Evolutionary conservation across 331 rosid genomes (phyloP).

Genomic region (Ulmus americana): DNA sequence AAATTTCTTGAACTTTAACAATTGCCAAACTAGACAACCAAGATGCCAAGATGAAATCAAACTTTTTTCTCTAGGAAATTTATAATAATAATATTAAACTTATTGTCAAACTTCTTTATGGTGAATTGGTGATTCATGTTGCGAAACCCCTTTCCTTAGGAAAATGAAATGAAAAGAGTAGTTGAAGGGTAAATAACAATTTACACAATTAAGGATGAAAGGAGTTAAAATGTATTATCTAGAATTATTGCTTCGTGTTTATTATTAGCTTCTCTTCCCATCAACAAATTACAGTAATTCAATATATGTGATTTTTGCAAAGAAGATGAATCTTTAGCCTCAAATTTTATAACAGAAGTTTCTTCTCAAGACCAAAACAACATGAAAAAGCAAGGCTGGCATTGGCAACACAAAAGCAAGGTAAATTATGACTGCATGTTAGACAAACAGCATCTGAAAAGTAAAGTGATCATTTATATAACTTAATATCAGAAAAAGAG

Average conservation of each 20-base stretch:
- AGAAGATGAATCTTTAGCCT: not conserved
- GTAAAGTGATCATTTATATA: not conserved
- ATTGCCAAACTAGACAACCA: no score
- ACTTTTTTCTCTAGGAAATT: no score
- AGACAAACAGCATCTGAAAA: not conserved
- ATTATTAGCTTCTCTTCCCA: not conserved
- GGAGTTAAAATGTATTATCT: not conserved
- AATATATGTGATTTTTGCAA: not conserved
- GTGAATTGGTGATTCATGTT: no score
- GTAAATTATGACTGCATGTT: not conserved
- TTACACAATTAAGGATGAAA: slow-evolving; percentile 1
- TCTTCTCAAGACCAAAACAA: no score
- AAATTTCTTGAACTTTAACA: no score
- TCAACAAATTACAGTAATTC: not conserved
- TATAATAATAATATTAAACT: no score
- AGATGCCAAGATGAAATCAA: no score
- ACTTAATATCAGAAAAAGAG: not conserved
- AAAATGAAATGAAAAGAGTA: no score
- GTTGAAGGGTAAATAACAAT: not conserved
- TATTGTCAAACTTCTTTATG: no score
- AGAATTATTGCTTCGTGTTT: not conserved
- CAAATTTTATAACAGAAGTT: not conserved
- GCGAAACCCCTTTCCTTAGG: no score
- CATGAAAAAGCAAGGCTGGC: no score
- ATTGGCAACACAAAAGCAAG: not conserved